phyloP scores from a whole-genome alignment of 129 eudicot species.

The Flaveria bidentis region DNA sequence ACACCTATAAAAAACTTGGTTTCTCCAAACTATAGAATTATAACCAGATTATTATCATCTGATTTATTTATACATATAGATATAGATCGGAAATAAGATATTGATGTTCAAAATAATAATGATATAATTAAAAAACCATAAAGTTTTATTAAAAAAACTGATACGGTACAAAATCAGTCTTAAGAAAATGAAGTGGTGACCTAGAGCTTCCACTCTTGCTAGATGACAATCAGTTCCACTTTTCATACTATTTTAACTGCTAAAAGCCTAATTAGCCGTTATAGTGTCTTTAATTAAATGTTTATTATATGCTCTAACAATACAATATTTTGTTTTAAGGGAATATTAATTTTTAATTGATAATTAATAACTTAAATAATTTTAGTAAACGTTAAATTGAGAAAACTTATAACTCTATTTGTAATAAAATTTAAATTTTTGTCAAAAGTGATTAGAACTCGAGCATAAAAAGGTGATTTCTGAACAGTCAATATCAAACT shows the following conservation, averaged over 20 bases:
- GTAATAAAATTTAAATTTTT: background rate
- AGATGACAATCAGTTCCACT: slow-evolving; percentile 26
- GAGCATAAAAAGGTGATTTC: background rate
- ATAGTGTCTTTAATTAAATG: slow-evolving; percentile 18
- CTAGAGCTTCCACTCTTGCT: slow-evolving; percentile 30
- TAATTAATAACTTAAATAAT: background rate
- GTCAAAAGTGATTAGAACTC: background rate
- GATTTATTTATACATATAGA: too few species aligned
- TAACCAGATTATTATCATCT: too few species aligned
- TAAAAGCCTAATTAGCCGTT: slow-evolving; percentile 41
- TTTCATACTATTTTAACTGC: slow-evolving; percentile 25
- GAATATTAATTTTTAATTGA: background rate
- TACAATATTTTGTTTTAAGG: background rate
- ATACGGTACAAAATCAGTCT: background rate
- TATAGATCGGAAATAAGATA: too few species aligned
- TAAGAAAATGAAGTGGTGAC: slow-evolving; percentile 6
- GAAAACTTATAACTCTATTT: background rate
- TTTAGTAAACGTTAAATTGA: background rate
- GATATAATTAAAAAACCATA: too few species aligned
- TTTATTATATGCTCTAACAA: background rate
- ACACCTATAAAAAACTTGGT: too few species aligned
- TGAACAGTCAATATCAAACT: background rate
- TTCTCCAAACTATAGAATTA: too few species aligned
- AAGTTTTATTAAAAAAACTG: too few species aligned
- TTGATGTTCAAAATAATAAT: too few species aligned